Evolutionary conservation across 148 eudicot genomes (phyloP).

Genomic region (Camellia japonica): DNA sequence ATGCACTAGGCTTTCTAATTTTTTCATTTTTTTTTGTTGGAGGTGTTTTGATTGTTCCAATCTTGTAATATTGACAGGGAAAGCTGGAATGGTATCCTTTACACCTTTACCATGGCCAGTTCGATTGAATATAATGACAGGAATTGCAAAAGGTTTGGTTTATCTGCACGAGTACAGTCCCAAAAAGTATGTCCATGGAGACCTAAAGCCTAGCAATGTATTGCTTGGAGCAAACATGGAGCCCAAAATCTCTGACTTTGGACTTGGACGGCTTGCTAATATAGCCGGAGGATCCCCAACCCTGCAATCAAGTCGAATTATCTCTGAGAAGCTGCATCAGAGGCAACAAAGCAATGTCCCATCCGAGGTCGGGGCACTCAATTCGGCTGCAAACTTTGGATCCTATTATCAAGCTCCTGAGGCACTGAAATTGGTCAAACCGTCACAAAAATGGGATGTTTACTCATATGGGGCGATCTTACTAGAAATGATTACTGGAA

Average conservation of each 20-base stretch:
- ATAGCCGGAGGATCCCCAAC: constrained; percentile 79
- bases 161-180: constrained; percentile 94
- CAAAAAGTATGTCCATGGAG: constrained; percentile 92
- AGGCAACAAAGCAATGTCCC: constrained; percentile 53
- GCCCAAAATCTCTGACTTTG: constrained; percentile 87
- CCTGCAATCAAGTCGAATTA: constrained; percentile 59
- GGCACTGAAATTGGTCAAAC: constrained; percentile 77
- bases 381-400: constrained; percentile 31
- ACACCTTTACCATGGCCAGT: constrained; percentile 74
- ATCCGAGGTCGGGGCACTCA: constrained; percentile 46
- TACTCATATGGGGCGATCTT: constrained; percentile 88
- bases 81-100: constrained; percentile 59
- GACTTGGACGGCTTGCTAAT: constrained; percentile 83
- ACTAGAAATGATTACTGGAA: constrained; percentile 76
- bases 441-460: constrained; percentile 95
- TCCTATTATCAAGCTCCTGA: constrained; percentile 88
- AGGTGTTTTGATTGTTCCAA: background rate
- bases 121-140: constrained; percentile 71
- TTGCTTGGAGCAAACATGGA: constrained; percentile 75
- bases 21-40: no score
- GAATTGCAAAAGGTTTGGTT: constrained; percentile 75
- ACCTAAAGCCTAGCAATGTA: constrained; percentile 82
- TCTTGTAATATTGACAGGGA: constrained; percentile 48
- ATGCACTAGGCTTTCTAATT: no score
- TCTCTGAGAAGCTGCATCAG: constrained; percentile 57